phyloP scores from a whole-genome alignment of 768 basidiomycete species.

The Russula sp. region DNA sequence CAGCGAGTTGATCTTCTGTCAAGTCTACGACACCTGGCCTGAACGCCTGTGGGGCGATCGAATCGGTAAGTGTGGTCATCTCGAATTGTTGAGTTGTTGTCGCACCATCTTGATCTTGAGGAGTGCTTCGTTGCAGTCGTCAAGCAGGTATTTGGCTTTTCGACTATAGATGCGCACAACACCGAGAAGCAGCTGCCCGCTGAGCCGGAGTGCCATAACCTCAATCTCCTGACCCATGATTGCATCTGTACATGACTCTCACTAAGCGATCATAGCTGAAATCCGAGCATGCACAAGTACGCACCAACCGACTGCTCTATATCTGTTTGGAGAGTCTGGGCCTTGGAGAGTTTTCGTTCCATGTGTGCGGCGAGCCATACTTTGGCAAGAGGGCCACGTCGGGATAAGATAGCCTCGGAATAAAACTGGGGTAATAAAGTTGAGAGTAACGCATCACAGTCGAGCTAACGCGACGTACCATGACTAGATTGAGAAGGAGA shows the following conservation, averaged over 20 bases:
- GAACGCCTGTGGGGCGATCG: constrained; percentile 58
- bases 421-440: constrained; percentile 52
- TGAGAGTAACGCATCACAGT: constrained; percentile 5
- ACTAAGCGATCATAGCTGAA: background rate
- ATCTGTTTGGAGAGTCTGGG: constrained; percentile 89
- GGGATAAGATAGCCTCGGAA: constrained; percentile 88
- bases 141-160: constrained; percentile 94
- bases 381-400: constrained; percentile 88
- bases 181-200: constrained; percentile 91
- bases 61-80: constrained; percentile 1
- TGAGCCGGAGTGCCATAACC: constrained; percentile 91
- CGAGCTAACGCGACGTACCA: constrained; percentile 14
- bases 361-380: constrained; percentile 99
- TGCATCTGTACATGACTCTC: constrained; percentile 44
- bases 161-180: constrained; percentile 97
- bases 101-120: constrained; percentile 90
- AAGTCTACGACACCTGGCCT: constrained; percentile 93
- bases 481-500: constrained; percentile 12
- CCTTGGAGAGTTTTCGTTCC: constrained; percentile 95
- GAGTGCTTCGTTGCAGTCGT: constrained; percentile 96
- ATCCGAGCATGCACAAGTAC: constrained; percentile 26
- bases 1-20: constrained; percentile 88
- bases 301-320: constrained; percentile 89
- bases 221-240: constrained; percentile 93
- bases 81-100: background rate